Evolutionary conservation across 495 filamentous ascomycete species (phyloP), one percentile per base, ranked within the genome.

Genomic region (Symbiotaphrina buchneri): DNA sequence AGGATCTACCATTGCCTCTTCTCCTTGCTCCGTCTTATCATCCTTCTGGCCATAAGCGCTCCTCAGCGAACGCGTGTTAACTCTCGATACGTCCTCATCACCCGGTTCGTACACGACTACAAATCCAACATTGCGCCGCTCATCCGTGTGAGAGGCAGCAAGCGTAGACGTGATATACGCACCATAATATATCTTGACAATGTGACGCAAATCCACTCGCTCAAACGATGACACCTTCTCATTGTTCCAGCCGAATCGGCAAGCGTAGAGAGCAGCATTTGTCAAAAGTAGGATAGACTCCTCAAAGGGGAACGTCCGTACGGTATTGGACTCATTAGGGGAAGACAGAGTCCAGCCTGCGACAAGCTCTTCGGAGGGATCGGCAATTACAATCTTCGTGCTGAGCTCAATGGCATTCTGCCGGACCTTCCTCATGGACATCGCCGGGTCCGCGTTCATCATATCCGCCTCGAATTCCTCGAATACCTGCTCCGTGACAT

Each of bases 171-270:
- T 91, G 43, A 97, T 78, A 43, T 94, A 95, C 1, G 75, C 73
- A 18, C 85, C 87, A 37, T 72, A 65, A 33, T 65, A 64, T 28
- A 97, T 69, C 27, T 61, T 58, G 1, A 55, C 54, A 18, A 95
- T 52, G 29, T 75, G 71, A 5, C 63, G 60, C 19, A 94, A 56
- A 33, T 74, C 71, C 8, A 93, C 71, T n/a, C 84, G 59, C 48
- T 91, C 81, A 41, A 92, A 94, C 0, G 72, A 79, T 1, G 71
- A 65, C 0, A 94, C 78, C 49, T 93, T 94, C 54, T 93, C 84
- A 3, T 79, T 65, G 37, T 74, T 73, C 76, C 81, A 93, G 50
- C 94, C 83, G 39, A 94, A 85, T 11, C 75, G 65, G 44, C 83
- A 90, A 28, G 71, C 67, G 43, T 94, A 97, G 4, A 94, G 47